A percentile compares a stretch with the other conserved stretches of the same genome.
Conservation (phyloP, 179 eudicot species). For the Drosera spatulata region DNA sequence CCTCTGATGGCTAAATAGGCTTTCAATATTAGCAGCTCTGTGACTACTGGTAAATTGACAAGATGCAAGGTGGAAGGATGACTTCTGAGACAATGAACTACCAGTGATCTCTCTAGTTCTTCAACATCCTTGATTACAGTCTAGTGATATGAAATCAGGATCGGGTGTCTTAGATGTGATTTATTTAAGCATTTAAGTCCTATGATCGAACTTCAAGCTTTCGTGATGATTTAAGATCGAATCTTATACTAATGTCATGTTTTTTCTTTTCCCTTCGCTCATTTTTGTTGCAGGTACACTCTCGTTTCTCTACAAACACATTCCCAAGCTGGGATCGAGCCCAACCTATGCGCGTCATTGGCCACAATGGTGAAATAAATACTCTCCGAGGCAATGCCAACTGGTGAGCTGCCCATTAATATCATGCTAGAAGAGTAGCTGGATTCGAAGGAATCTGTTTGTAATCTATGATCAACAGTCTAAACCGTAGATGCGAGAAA, state of each 20-base stretch:
- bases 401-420: slow-evolving; percentile 41
- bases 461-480: too few relatives aligned
- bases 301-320: slow-evolving; percentile 97
- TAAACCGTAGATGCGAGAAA: too few relatives aligned
- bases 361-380: slow-evolving; percentile 98
- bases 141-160: slow-evolving; percentile 66
- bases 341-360: slow-evolving; percentile 98
- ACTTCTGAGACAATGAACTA: slow-evolving; percentile 99
- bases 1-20: slow-evolving; percentile 69
- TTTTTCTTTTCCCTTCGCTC: background rate
- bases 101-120: slow-evolving; percentile 99
- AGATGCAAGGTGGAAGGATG: slow-evolving; percentile 99
- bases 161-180: slow-evolving; percentile 81
- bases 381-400: slow-evolving; percentile 95
- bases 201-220: too few relatives aligned
- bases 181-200: background rate
- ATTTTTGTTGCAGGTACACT: slow-evolving; percentile 53
- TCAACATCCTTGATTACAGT: slow-evolving; percentile 88
- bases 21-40: slow-evolving; percentile 82
- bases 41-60: slow-evolving; percentile 72
- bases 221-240: too few relatives aligned
- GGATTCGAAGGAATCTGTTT: too few relatives aligned
- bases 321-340: slow-evolving; percentile 99
- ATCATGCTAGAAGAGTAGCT: background rate
- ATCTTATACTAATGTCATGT: slow-evolving; percentile 13